A percentile compares a stretch with the other conserved stretches of the same genome.
These are phyloP conservation scores for Sisymbrium altissimum DNA, from an alignment of 345 rosid species.

Conservation along the genomic window DNA sequence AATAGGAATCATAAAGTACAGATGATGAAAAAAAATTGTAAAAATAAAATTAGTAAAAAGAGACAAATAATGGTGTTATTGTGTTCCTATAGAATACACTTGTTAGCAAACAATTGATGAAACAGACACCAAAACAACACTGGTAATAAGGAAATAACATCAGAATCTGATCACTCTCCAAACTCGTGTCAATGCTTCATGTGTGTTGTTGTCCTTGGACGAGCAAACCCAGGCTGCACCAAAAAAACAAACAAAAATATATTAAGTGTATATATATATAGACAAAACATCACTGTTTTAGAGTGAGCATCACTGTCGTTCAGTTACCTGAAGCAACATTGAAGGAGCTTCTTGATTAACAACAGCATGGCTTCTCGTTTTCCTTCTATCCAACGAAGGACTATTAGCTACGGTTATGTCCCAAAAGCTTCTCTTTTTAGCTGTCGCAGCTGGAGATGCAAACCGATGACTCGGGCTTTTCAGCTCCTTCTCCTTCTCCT, in stretches of 20 bases:
- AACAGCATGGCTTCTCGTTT: slow-evolving; percentile 66
- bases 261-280: neutral
- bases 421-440: slow-evolving; percentile 90
- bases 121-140: neutral
- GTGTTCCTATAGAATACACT: slow-evolving; percentile 14
- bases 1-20: neutral
- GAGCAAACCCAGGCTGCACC: slow-evolving; percentile 86
- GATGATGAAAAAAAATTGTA: neutral
- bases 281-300: too few species aligned
- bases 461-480: slow-evolving; percentile 84
- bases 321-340: slow-evolving; percentile 81
- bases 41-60: neutral
- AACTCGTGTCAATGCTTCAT: slow-evolving; percentile 29
- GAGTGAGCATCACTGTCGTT: slow-evolving; percentile 1
- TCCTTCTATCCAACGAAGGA: slow-evolving; percentile 73
- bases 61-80: neutral
- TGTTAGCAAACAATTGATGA: slow-evolving; percentile 15
- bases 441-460: slow-evolving; percentile 64
- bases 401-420: slow-evolving; percentile 72
- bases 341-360: slow-evolving; percentile 67
- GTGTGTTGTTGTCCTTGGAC: slow-evolving; percentile 40
- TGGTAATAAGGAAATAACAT: neutral
- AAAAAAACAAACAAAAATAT: slow-evolving; percentile 32
- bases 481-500: slow-evolving; percentile 49
- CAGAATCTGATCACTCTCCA: neutral